phyloP scores from a whole-genome alignment of 2,329 filamentous ascomycete genomes.

The Paraconiothyrium brasiliense region DNA sequence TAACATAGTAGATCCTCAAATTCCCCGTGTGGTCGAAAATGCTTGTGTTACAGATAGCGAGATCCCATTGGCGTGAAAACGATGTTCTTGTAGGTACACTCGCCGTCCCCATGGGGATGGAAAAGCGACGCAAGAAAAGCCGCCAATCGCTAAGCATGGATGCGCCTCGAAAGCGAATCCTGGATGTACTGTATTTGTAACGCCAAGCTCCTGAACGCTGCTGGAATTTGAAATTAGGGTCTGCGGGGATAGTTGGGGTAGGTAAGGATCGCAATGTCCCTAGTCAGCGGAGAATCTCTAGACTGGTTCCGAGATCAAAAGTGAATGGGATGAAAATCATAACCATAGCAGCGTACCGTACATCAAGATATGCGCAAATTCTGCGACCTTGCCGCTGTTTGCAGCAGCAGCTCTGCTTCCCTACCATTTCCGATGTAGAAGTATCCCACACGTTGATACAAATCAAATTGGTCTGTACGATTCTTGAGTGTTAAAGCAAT shows the following conservation, averaged over 20 bases:
- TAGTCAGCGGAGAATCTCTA: too few relatives aligned
- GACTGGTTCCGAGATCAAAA: too few relatives aligned
- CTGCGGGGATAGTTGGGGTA: not conserved
- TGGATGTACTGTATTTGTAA: slow-evolving; percentile 1
- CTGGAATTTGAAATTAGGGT: not conserved
- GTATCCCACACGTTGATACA: not conserved
- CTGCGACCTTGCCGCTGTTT: not conserved
- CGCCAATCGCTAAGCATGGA: slow-evolving; percentile 3
- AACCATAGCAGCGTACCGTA: too few relatives aligned
- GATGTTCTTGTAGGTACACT: not conserved
- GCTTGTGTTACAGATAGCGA: not conserved
- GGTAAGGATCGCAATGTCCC: not conserved
- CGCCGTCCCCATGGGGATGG: not conserved
- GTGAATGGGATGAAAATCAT: not conserved
- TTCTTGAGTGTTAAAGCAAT: not conserved
- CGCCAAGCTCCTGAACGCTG: not conserved
- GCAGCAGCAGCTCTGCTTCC: not conserved
- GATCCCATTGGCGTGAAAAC: slow-evolving; percentile 6
- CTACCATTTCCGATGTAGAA: not conserved
- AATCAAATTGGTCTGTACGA: not conserved
- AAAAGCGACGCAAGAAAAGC: slow-evolving; percentile 4
- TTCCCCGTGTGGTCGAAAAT: slow-evolving; percentile 10
- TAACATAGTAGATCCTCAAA: slow-evolving; percentile 3
- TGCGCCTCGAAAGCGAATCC: not conserved
- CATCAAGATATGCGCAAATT: not conserved